Conservation (phyloP, 768 basidiomycete genomes). For the Cyclocybe aegerita region DNA sequence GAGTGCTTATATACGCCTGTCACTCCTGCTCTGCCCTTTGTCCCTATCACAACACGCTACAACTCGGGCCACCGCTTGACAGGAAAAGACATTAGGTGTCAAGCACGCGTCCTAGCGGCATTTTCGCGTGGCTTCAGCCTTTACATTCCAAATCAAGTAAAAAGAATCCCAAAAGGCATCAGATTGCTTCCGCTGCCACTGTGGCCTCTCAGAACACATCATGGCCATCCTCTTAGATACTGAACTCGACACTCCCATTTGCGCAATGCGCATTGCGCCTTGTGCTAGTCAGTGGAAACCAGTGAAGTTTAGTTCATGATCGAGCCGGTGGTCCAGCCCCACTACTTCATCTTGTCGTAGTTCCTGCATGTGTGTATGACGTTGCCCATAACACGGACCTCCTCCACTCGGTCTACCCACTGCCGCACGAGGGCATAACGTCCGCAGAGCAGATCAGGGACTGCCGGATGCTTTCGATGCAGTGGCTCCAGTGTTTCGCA, state of each 20-base stretch:
- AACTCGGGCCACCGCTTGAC: too few relatives aligned
- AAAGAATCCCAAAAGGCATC: too few relatives aligned
- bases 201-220: too few relatives aligned
- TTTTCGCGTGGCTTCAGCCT: too few relatives aligned
- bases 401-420: slow-evolving; percentile 21
- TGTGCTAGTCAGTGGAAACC: slow-evolving; percentile 9
- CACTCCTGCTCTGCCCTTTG: background rate
- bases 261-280: background rate
- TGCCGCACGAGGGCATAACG: slow-evolving; percentile 24
- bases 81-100: too few relatives aligned
- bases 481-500: slow-evolving; percentile 17
- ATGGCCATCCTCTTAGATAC: background rate
- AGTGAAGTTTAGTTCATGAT: slow-evolving; percentile 12
- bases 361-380: slow-evolving; percentile 25
- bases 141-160: too few relatives aligned
- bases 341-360: slow-evolving; percentile 25
- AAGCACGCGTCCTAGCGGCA: too few relatives aligned
- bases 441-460: slow-evolving; percentile 23
- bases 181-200: too few relatives aligned
- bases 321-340: slow-evolving; percentile 19
- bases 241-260: background rate
- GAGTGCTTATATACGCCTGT: background rate
- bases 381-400: slow-evolving; percentile 17
- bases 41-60: background rate
- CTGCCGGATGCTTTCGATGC: slow-evolving; percentile 23